These are phyloP conservation scores for Inga leiocalycina DNA, from an alignment of 306 rosid genomes.

Conservation along the genomic window DNA sequence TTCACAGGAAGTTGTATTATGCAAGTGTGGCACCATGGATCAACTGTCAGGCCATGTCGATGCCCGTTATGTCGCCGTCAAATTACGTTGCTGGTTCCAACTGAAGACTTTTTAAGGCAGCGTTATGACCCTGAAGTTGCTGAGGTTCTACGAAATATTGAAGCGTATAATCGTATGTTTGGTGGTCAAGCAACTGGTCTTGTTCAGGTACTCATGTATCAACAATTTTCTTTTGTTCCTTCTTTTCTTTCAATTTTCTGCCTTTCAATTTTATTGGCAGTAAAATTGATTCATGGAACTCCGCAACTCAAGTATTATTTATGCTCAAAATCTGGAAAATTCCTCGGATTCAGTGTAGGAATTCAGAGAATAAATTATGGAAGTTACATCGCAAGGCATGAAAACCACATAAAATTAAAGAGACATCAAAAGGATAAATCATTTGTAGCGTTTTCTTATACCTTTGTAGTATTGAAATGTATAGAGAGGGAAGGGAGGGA, in stretches of 20 bases:
- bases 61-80: slow-evolving; percentile 91
- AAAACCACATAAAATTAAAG: background rate
- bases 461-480: too few species aligned
- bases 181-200: slow-evolving; percentile 48
- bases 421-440: background rate
- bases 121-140: slow-evolving; percentile 49
- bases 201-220: slow-evolving; percentile 53
- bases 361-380: background rate
- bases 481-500: too few species aligned
- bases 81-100: slow-evolving; percentile 72
- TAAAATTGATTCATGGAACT: background rate
- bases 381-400: background rate
- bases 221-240: background rate
- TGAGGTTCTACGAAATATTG: slow-evolving; percentile 47
- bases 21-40: slow-evolving; percentile 75
- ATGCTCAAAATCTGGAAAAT: background rate
- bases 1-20: slow-evolving; percentile 70
- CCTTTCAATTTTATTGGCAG: background rate
- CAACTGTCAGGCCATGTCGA: slow-evolving; percentile 62
- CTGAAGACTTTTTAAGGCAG: slow-evolving; percentile 42
- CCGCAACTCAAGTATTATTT: background rate
- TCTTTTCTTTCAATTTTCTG: too few species aligned
- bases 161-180: slow-evolving; percentile 64
- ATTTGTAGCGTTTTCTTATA: too few species aligned
- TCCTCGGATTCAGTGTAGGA: background rate